These are phyloP conservation scores for Auricularia cornea DNA, from an alignment of 768 basidiomycete genomes.

Conservation along the genomic window DNA sequence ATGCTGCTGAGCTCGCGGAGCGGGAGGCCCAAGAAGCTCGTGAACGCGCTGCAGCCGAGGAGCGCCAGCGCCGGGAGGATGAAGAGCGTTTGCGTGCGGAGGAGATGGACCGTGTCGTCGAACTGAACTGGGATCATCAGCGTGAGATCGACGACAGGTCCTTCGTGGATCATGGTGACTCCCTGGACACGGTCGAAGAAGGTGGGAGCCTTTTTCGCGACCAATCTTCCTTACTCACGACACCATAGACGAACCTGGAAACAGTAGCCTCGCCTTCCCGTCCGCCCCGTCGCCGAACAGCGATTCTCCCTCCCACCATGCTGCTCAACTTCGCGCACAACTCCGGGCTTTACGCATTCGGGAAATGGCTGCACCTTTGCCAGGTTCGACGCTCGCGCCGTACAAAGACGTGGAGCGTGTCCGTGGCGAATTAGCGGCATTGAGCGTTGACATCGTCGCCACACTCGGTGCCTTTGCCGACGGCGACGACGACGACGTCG, in stretches of 20 bases:
- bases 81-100: slow-evolving; percentile 13
- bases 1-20: neutral
- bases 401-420: slow-evolving; percentile 40
- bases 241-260: neutral
- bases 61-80: slow-evolving; percentile 20
- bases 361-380: neutral
- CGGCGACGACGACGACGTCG: slow-evolving; percentile 39
- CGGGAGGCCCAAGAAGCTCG: slow-evolving; percentile 20
- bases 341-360: neutral
- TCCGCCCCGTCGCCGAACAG: neutral
- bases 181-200: neutral
- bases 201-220: neutral
- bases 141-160: neutral
- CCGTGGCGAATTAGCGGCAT: slow-evolving; percentile 34
- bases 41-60: neutral
- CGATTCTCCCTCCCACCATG: neutral
- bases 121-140: neutral
- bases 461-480: slow-evolving; percentile 36
- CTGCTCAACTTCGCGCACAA: neutral
- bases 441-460: slow-evolving; percentile 37
- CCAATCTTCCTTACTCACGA: neutral
- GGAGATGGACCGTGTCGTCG: neutral
- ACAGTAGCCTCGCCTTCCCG: neutral
- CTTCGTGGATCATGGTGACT: neutral
- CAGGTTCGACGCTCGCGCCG: slow-evolving; percentile 38